A percentile compares a stretch with the other conserved stretches of the same genome.
These are phyloP conservation scores for Dunaliella sp. DNA, from an alignment of 139 green algal genomes.

Conservation along the genomic window DNA sequence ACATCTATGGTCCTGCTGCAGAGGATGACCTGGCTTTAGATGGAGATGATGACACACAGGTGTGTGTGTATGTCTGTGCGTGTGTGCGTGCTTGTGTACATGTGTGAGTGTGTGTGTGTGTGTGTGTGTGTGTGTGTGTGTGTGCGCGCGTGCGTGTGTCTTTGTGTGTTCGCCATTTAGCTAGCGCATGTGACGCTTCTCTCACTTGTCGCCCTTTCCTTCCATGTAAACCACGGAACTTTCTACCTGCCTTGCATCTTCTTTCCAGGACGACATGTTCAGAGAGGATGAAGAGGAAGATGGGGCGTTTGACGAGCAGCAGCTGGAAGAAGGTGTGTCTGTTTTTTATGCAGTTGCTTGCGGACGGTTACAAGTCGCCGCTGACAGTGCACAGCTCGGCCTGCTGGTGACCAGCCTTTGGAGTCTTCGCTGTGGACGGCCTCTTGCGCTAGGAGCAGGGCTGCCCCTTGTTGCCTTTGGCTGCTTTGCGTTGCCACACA, in stretches of 20 bases:
- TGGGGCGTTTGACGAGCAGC: background rate
- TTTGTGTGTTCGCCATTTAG: background rate
- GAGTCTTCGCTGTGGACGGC: no score
- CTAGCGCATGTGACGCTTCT: background rate
- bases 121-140: background rate
- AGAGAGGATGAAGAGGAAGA: conserved; percentile 1
- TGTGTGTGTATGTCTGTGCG: background rate
- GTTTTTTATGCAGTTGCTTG: no score
- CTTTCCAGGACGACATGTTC: background rate
- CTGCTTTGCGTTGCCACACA: no score
- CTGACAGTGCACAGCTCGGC: no score
- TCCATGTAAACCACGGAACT: background rate
- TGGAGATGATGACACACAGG: background rate
- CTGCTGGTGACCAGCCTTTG: no score
- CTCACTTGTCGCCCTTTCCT: conserved; percentile 1
- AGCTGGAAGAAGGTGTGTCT: no score
- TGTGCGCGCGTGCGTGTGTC: background rate
- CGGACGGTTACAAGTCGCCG: no score
- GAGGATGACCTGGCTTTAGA: background rate
- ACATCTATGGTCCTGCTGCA: background rate
- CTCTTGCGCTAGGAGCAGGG: no score
- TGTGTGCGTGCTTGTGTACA: background rate
- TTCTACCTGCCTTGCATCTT: background rate
- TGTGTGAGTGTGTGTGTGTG: background rate
- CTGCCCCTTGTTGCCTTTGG: no score